A percentile compares a stretch with the other conserved stretches of the same genome.
These are phyloP conservation scores for Xylariales sp. DNA, from an alignment of 2,329 filamentous ascomycete species.

Conservation along the genomic window DNA sequence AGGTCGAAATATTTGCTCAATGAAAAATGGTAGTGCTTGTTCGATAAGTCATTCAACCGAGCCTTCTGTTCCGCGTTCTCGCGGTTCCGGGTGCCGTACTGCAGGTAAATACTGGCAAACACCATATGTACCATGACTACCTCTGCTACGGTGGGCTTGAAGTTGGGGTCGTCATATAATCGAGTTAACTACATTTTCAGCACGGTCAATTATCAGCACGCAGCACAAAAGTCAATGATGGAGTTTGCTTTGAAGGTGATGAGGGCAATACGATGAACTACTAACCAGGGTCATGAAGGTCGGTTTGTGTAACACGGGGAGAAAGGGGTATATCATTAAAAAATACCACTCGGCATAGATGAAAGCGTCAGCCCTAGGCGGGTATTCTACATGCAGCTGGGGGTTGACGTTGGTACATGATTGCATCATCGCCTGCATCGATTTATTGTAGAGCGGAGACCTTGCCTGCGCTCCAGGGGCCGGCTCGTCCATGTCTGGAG, in stretches of 20 bases:
- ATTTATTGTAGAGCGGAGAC: conserved; percentile 62
- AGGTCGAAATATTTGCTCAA: conserved; percentile 66
- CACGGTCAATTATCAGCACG: neutral
- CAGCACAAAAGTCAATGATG: too few species aligned
- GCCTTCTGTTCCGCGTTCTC: conserved; percentile 49
- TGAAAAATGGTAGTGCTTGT: conserved; percentile 74
- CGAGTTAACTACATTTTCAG: conserved; percentile 43
- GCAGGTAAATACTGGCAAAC: conserved; percentile 72
- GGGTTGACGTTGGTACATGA: conserved; percentile 60
- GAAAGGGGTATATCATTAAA: conserved; percentile 64
- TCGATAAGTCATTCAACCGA: conserved; percentile 60
- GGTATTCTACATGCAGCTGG: conserved; percentile 53
- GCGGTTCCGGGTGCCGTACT: conserved; percentile 68
- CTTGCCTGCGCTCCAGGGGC: conserved; percentile 33
- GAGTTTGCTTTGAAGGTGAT: conserved; percentile 1
- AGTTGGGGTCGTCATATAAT: conserved; percentile 66
- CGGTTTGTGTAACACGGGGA: conserved; percentile 73
- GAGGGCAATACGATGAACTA: too few species aligned
- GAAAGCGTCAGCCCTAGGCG: conserved; percentile 59
- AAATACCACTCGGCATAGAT: conserved; percentile 75
- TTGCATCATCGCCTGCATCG: conserved; percentile 65
- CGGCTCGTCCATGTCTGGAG: conserved; percentile 61
- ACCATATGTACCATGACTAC: conserved; percentile 73
- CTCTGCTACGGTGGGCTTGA: conserved; percentile 59
- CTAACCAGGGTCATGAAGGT: conserved; percentile 65